Evolutionary conservation across 495 filamentous ascomycete genomes (phyloP).

Genomic region (Astrothelium subdiscretum): DNA sequence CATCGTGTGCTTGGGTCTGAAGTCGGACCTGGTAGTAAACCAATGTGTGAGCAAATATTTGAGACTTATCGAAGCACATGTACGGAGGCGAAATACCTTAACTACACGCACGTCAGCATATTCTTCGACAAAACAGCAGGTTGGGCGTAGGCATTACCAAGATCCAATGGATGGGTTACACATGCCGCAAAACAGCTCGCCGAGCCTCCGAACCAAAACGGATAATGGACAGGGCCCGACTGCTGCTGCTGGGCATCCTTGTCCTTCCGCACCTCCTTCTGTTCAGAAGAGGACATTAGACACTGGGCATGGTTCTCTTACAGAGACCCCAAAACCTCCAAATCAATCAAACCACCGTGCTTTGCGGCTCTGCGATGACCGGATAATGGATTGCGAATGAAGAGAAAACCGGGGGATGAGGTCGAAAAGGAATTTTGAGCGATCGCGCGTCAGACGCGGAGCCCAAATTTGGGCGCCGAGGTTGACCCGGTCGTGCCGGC

Average conservation of each 20-base stretch:
- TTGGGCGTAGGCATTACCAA: constrained; percentile 39
- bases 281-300: constrained; percentile 22
- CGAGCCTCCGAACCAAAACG: constrained; percentile 90
- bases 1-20: constrained; percentile 48
- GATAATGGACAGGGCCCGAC: constrained; percentile 28
- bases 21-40: constrained; percentile 55
- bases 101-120: constrained; percentile 14
- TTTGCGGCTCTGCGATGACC: neutral
- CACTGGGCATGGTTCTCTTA: constrained; percentile 4
- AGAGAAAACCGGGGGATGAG: neutral
- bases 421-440: neutral
- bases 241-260: constrained; percentile 18
- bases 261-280: constrained; percentile 23
- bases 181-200: constrained; percentile 81
- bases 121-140: neutral
- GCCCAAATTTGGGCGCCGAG: neutral
- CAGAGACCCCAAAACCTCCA: constrained; percentile 1
- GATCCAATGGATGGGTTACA: constrained; percentile 83
- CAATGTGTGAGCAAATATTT: constrained; percentile 1
- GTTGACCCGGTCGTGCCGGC: neutral
- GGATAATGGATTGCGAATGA: neutral
- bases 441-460: neutral
- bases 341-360: neutral
- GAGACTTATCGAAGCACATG: constrained; percentile 1
- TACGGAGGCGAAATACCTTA: constrained; percentile 10